Conservation (phyloP, 768 basidiomycete species). For the Leucosporidium creatinivorum region DNA sequence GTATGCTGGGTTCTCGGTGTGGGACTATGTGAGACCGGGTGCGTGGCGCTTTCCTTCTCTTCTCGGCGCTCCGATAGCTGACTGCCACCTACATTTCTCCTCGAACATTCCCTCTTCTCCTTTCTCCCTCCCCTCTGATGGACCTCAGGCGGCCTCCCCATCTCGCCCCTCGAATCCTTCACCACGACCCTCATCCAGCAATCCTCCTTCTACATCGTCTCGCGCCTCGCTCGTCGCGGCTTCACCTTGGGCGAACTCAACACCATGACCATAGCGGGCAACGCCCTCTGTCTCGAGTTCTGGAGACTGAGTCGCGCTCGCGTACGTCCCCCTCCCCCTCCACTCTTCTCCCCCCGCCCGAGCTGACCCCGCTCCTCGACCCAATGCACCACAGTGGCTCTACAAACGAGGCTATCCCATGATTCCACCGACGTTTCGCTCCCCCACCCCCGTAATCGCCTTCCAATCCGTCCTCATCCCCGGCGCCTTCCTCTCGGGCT, state of each 20-base stretch:
- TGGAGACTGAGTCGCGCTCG: slow-evolving; percentile 73
- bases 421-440: slow-evolving; percentile 76
- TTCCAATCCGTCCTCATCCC: slow-evolving; percentile 90
- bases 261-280: slow-evolving; percentile 79
- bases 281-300: slow-evolving; percentile 76
- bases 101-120: background rate
- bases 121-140: background rate
- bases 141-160: slow-evolving; percentile 13
- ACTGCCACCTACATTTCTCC: background rate
- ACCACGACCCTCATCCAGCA: slow-evolving; percentile 66
- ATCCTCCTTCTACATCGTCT: slow-evolving; percentile 77
- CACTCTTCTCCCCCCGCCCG: background rate
- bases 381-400: slow-evolving; percentile 28
- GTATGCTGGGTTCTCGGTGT: slow-evolving; percentile 23
- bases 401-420: slow-evolving; percentile 61
- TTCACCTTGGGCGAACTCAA: slow-evolving; percentile 93
- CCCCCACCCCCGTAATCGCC: slow-evolving; percentile 82
- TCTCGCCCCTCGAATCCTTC: slow-evolving; percentile 33
- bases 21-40: slow-evolving; percentile 40
- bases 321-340: slow-evolving; percentile 48
- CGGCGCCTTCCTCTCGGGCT: slow-evolving; percentile 84
- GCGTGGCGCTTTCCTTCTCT: slow-evolving; percentile 18
- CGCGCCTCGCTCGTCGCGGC: slow-evolving; percentile 84
- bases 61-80: background rate
- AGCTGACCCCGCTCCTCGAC: background rate